A percentile compares a stretch with the other conserved stretches of the same genome.
Evolutionary conservation across 129 eudicot species (phyloP).

Genomic region (Flaveria ramosissima): DNA sequence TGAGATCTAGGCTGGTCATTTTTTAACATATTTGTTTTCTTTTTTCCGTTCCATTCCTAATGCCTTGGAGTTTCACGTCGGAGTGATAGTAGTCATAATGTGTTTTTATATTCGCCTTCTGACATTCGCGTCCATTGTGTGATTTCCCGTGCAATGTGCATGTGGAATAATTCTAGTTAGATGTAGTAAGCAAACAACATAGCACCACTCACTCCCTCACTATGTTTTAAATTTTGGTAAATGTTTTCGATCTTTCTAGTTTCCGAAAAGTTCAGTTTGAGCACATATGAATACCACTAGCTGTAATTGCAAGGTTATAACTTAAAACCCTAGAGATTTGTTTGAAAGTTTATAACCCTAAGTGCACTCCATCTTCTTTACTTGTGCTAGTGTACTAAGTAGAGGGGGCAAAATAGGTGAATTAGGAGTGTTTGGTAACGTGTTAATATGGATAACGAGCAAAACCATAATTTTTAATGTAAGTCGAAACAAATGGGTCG

Average conservation of each 20-base stretch:
- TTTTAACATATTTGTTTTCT: too few relatives aligned
- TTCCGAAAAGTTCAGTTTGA: neutral
- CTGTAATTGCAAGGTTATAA: too few relatives aligned
- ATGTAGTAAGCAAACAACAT: neutral
- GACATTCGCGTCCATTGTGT: too few relatives aligned
- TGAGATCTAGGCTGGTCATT: too few relatives aligned
- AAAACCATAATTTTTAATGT: neutral
- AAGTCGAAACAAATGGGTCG: neutral
- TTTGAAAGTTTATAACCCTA: neutral
- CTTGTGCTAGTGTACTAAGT: constrained; percentile 1
- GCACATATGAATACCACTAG: neutral
- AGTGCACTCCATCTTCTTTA: neutral
- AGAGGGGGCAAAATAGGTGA: neutral
- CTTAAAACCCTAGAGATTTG: neutral
- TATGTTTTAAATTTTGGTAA: neutral
- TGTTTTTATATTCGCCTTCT: too few relatives aligned
- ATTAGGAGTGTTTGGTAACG: neutral
- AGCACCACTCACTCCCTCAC: neutral
- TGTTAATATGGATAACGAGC: neutral
- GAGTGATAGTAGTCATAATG: too few relatives aligned
- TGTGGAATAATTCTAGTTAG: neutral
- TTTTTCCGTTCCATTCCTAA: too few relatives aligned
- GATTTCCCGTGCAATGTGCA: too few relatives aligned
- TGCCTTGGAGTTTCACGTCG: too few relatives aligned
- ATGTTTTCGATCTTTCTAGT: neutral